Evolutionary conservation across 192 early-diverging fungal species (phyloP).

Genomic region (Coemansia sp.): DNA sequence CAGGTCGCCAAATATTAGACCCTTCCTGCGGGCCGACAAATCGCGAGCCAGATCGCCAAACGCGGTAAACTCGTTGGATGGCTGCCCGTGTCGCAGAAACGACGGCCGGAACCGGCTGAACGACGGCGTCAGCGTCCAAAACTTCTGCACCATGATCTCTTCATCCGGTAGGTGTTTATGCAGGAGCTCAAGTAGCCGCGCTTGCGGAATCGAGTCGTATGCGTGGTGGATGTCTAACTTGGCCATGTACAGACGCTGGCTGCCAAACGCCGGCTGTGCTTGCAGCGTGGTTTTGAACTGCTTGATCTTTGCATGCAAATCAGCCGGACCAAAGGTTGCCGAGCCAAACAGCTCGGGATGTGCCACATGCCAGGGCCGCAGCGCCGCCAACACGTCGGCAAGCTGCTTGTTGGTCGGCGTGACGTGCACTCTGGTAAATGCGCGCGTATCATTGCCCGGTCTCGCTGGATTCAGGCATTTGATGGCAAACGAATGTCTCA

Average conservation of each 20-base stretch:
- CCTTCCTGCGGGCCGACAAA: slow-evolving; percentile 50
- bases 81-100: slow-evolving; percentile 26
- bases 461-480: not conserved
- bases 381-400: slow-evolving; percentile 26
- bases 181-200: slow-evolving; percentile 47
- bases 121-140: slow-evolving; percentile 51
- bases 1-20: slow-evolving; percentile 70
- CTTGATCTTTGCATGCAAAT: slow-evolving; percentile 46
- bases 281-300: slow-evolving; percentile 24
- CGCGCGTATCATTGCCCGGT: not conserved
- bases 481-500: slow-evolving; percentile 33
- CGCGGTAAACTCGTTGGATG: slow-evolving; percentile 44
- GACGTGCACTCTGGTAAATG: slow-evolving; percentile 23
- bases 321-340: slow-evolving; percentile 46
- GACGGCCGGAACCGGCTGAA: slow-evolving; percentile 17
- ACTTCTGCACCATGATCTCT: slow-evolving; percentile 67
- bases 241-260: slow-evolving; percentile 58
- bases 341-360: slow-evolving; percentile 33
- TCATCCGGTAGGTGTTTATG: slow-evolving; percentile 33
- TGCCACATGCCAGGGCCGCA: slow-evolving; percentile 9
- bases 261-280: not conserved
- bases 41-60: slow-evolving; percentile 43
- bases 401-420: slow-evolving; percentile 9
- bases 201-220: slow-evolving; percentile 82
- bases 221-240: slow-evolving; percentile 77